These are phyloP conservation scores for Saccharum spontaneum DNA, from an alignment of 176 grass and related monocot species.

Conservation along the genomic window DNA sequence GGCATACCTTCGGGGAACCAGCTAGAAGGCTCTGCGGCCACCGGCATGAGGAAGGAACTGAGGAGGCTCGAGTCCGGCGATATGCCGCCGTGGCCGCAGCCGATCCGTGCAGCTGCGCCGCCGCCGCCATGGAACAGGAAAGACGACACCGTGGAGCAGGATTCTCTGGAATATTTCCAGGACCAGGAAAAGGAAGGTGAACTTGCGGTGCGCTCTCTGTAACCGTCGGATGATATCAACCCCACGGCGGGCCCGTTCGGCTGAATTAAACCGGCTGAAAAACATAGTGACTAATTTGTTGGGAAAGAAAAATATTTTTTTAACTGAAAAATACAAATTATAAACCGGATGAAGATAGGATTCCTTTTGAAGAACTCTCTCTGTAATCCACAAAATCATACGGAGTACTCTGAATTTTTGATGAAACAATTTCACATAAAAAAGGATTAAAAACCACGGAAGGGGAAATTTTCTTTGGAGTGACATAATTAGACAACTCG, in stretches of 20 bases:
- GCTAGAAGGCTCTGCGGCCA: background rate
- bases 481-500: background rate
- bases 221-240: background rate
- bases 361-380: background rate
- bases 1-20: constrained; percentile 35
- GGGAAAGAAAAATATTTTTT: no score
- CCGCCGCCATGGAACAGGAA: constrained; percentile 36
- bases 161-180: background rate
- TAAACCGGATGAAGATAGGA: no score
- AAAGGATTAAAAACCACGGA: background rate
- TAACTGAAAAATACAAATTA: no score
- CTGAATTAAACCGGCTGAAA: no score
- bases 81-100: background rate
- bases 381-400: background rate
- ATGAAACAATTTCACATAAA: background rate
- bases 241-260: no score
- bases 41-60: background rate
- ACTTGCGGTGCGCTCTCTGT: background rate
- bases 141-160: background rate
- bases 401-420: background rate
- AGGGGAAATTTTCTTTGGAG: background rate
- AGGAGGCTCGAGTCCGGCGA: background rate
- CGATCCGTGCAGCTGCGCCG: constrained; percentile 44
- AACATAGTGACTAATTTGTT: no score
- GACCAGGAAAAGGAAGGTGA: background rate